Base-by-base conservation (phyloP, 2,329 filamentous ascomycete genomes). In the Sarocladium kiliense region DNA sequence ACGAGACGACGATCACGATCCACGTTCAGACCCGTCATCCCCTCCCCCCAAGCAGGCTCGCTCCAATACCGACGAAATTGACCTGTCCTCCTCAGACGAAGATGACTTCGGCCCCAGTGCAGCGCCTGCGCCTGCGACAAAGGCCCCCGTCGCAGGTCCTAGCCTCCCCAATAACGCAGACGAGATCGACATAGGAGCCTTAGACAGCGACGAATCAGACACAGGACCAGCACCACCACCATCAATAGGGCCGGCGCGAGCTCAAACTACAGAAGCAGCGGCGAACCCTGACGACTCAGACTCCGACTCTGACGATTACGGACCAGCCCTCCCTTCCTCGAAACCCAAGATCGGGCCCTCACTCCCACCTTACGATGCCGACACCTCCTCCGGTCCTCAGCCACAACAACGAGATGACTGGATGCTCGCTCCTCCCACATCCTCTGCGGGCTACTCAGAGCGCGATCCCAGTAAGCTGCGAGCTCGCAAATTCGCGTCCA, bases 381-480 rank as follows among this genome's bases (percentile, higher is more conserved):
- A 62, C 3, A 60, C 71, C 4, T 78, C 80, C 50, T 77, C 79
- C 4, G 32, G 9, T 12, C 16, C 32, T 25, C 32, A 41, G 30
- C 16, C 36, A 19, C 50, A 11, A 26, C 80, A 87, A 66, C 86
- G 93, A 63, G 92, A 96, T 74, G 86, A 90, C 64, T 92, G 88
- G 88, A 92, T 92, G 88, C 77, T 91, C 47, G 80, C 83, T 1
- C 88, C 88, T 1, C 88, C 88, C 0, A 74, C 77, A 2, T 64
- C 77, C 72, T 51, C 47, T 5, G 66, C 76, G 65, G 75, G 74
- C 73, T 66, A 81, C 62, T 81, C 60, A 73, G 88, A 68, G 74
- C 88, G 74, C 61, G 92, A 97, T 70, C 90, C 93, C 1, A 93
- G 91, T 3, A 92, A 92, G 69, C 77, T 93, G 57, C 85, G 87